Evolutionary conservation across 2,329 filamentous ascomycete species (phyloP), one percentile per base, ranked within the genome.

Genomic region (Colletotrichum paranaense): DNA sequence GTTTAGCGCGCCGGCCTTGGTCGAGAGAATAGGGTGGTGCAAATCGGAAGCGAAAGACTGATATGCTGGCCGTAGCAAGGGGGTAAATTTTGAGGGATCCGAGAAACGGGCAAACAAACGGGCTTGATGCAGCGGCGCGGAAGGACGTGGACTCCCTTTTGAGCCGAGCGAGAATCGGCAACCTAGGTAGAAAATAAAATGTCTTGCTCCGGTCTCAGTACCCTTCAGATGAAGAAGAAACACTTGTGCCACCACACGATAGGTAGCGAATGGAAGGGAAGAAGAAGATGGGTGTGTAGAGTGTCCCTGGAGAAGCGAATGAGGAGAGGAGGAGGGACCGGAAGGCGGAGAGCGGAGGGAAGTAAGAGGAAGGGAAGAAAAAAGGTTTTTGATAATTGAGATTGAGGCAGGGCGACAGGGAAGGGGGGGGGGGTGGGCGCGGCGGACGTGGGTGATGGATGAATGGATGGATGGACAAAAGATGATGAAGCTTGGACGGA

Each of bases 161-260:
- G 55, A 65, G 60, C 63, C 30, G 70, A 49, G 55, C 46, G 42
- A 52, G 32, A 24, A 55, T 63, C 28, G 62, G 30, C 19, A 32
- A 35, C 32, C 11, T 35, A 22, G 16, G 55, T 35, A 22, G 16
- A 46, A 57, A 49, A 53, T 53, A 28, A 46, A 70, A 30, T 66
- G 71, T 73, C 71, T 73, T 73, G 71, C 19, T 22, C 46, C 55
- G 67, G 67, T 73, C 70, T 73, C 67, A 70, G 55, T 52, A 62
- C 24, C 46, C 49, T 62, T 70, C 66, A 65, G 65, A 65, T 56
- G 67, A 65, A 65, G 60, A 70, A 65, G 67, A 73, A 69, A 73
- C 60, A 70, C 60, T 52, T 19, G 49, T 57, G 58, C 32, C 30
- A 56, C 60, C 55, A 30, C 57, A 60, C 35, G 38, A 19, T 46